Base-by-base conservation (phyloP, 2,329 filamentous ascomycete species). In the Neoscytalidium dimidiatum region DNA sequence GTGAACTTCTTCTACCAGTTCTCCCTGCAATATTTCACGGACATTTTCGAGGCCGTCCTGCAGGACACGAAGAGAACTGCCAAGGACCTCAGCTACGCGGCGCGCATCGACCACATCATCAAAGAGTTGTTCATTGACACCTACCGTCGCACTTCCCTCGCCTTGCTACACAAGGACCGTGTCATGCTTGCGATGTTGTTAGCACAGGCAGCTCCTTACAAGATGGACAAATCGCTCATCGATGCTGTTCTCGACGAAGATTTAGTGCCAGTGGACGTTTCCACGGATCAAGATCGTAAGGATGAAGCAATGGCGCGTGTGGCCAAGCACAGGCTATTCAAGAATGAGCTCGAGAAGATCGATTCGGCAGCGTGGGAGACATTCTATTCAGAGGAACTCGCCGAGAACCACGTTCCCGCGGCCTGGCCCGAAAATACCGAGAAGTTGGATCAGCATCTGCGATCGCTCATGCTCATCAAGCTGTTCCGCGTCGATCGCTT, bases 1-100 rank as follows among this genome's bases (percentile, higher is more conserved):
- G 89, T 99, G 77, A 97, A 99, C 78, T 95, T 98, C 83, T 98
- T 98, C 81, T 99, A 99, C 79, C 96, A 98, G 77, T 99, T 99
- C 84, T 99, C 95, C 41, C 85, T 99, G 66, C 94, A 97, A 78
- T 99, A 97, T 80, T 99, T 99, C 81, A 86, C 97, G 64, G 92
- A 97, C 76, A 99, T 99, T 71, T 99, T 99, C 86, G 92, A 96
- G 75, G 88, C 90, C 5, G 95, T 99, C 7, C 85, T 99, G 43
- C 90, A 90, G 70, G 86, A 88, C 66, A 96, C 96, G 78, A 89
- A 90, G 72, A 88, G 88, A 66, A 83, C 95, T 60, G 85, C 86
- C 21, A 84, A 83, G 66, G 88, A 90, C 77, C 89, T 86, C 33
- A 90, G 95, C 68, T 87, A 96, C 79, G 88, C 92, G 69, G 84